A percentile compares a stretch with the other conserved stretches of the same genome.
These are phyloP conservation scores for Asterophora lycoperdoides DNA, from an alignment of 768 basidiomycete species.

Conservation along the genomic window DNA sequence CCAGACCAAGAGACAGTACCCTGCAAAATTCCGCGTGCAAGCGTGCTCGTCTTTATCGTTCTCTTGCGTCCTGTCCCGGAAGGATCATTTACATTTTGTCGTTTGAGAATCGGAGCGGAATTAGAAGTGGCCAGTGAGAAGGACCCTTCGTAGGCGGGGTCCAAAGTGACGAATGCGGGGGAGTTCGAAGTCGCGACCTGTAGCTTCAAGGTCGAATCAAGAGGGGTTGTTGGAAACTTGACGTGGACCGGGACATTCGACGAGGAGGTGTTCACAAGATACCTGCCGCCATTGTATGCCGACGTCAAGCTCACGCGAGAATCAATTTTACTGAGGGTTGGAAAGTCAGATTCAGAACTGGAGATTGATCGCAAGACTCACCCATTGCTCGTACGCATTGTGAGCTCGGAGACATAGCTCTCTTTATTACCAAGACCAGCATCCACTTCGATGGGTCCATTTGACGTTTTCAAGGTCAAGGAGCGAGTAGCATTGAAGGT, in stretches of 20 bases:
- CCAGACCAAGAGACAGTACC: slow-evolving; percentile 18
- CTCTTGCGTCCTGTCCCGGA: slow-evolving; percentile 21
- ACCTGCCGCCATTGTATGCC: slow-evolving; percentile 26
- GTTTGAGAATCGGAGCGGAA: slow-evolving; percentile 5
- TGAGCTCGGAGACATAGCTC: slow-evolving; percentile 20
- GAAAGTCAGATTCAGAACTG: not conserved
- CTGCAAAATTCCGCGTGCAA: slow-evolving; percentile 3
- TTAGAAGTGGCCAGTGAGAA: slow-evolving; percentile 22
- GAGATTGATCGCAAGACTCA: slow-evolving; percentile 18
- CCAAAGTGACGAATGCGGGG: slow-evolving; percentile 27
- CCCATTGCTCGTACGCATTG: slow-evolving; percentile 40
- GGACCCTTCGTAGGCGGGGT: slow-evolving; percentile 35
- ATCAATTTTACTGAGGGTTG: slow-evolving; percentile 26
- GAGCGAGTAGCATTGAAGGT: slow-evolving; percentile 31
- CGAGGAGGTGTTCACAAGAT: slow-evolving; percentile 28
- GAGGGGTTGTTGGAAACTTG: slow-evolving; percentile 28
- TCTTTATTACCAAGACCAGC: slow-evolving; percentile 33
- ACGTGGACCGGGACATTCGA: slow-evolving; percentile 30
- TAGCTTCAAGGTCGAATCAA: slow-evolving; percentile 31
- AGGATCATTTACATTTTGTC: slow-evolving; percentile 18
- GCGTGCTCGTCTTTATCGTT: slow-evolving; percentile 2
- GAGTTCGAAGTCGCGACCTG: slow-evolving; percentile 30
- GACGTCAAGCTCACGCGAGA: slow-evolving; percentile 30
- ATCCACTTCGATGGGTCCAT: slow-evolving; percentile 35
- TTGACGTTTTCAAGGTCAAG: slow-evolving; percentile 37